Percentiles rank a stretch among this genome's conserved stretches.
phyloP scores from a whole-genome alignment of 1,139 yeast species.

The Meyerozyma guilliermondii region DNA sequence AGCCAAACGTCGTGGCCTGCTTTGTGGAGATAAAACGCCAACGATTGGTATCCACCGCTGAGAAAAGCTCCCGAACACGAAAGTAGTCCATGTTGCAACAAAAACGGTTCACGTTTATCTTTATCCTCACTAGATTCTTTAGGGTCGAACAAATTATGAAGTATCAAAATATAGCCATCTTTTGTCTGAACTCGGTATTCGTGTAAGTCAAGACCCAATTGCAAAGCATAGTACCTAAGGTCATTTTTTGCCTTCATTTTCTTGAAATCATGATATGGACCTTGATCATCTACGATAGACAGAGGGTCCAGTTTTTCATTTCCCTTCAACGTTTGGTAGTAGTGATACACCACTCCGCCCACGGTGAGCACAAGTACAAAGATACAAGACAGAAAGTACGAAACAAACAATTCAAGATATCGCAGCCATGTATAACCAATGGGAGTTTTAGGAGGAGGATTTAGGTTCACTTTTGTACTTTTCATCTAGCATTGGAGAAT shows the following conservation, averaged over 20 bases:
- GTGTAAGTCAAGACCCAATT: slow-evolving; percentile 55
- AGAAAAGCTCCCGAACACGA: slow-evolving; percentile 85
- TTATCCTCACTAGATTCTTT: slow-evolving; percentile 28
- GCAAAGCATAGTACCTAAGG: slow-evolving; percentile 59
- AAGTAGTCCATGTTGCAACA: slow-evolving; percentile 79
- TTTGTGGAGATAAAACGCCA: slow-evolving; percentile 59
- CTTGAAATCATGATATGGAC: not conserved
- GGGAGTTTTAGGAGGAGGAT: not conserved
- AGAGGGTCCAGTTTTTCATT: not conserved
- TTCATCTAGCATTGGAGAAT: not conserved
- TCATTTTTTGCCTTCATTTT: slow-evolving; percentile 16
- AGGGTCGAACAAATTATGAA: slow-evolving; percentile 63
- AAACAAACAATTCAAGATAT: not conserved
- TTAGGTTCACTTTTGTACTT: not conserved
- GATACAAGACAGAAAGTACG: not conserved
- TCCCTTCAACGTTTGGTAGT: not conserved
- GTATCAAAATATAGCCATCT: slow-evolving; percentile 71
- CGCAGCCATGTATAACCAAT: not conserved
- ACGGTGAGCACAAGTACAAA: not conserved
- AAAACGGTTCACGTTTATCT: slow-evolving; percentile 47
- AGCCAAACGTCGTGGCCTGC: slow-evolving; percentile 89
- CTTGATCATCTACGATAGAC: not conserved
- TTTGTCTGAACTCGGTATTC: slow-evolving; percentile 59
- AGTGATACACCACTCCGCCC: not conserved
- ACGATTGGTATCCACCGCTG: slow-evolving; percentile 69